phyloP scores from a whole-genome alignment of 2,329 filamentous ascomycete species.

The Ambrosiella xylebori region DNA sequence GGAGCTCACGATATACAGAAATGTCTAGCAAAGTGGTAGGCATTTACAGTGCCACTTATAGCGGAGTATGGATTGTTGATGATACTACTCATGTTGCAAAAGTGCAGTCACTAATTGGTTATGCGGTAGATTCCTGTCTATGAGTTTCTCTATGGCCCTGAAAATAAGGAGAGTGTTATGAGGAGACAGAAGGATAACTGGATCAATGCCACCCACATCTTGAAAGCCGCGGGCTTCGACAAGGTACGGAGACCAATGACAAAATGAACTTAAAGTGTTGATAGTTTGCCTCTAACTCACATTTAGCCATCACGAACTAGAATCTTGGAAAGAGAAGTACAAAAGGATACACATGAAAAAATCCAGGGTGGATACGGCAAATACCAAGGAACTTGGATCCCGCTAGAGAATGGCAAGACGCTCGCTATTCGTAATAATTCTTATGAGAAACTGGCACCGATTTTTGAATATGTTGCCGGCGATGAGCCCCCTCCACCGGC shows the following conservation, averaged over 20 bases:
- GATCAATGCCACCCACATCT: slow-evolving; percentile 98
- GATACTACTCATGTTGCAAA: not conserved
- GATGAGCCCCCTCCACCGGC: slow-evolving; percentile 81
- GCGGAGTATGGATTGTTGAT: slow-evolving; percentile 37
- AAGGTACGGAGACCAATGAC: slow-evolving; percentile 30
- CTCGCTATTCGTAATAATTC: slow-evolving; percentile 79
- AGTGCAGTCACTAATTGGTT: not conserved
- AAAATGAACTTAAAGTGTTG: not conserved
- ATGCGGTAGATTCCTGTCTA: slow-evolving; percentile 68
- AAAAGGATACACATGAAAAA: slow-evolving; percentile 93
- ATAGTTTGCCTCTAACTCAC: not conserved
- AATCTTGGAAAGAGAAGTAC: slow-evolving; percentile 89
- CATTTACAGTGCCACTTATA: slow-evolving; percentile 53
- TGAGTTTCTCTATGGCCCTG: slow-evolving; percentile 71
- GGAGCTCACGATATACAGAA: too few relatives aligned
- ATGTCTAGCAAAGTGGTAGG: slow-evolving; percentile 16
- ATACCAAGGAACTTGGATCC: slow-evolving; percentile 99
- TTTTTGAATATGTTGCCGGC: slow-evolving; percentile 79
- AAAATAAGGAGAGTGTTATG: slow-evolving; percentile 82
- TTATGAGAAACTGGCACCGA: slow-evolving; percentile 63
- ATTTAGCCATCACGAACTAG: slow-evolving; percentile 61
- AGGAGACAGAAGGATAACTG: slow-evolving; percentile 81
- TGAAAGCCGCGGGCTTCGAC: slow-evolving; percentile 93
- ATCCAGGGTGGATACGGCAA: slow-evolving; percentile 97
- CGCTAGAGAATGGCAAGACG: slow-evolving; percentile 59